Evolutionary conservation across 371 early-diverging fungal genomes (phyloP), one percentile per base, ranked within the genome.

Genomic region (Mucor indicus): DNA sequence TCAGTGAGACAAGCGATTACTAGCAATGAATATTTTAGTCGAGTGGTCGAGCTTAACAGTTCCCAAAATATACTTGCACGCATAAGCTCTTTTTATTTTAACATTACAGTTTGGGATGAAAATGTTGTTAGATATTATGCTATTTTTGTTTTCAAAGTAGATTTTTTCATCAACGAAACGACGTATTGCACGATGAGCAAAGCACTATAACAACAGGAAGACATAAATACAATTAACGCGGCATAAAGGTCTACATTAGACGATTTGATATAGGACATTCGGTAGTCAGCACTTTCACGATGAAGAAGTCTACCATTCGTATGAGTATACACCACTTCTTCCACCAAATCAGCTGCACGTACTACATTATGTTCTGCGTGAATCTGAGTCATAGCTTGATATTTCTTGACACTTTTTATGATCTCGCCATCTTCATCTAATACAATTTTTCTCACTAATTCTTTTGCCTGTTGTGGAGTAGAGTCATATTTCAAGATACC

Each of bases 271-370:
- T 17, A 42, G 1, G 36, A 36, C 36, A 54, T 41, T 9, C 43
- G 36, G 1, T 23, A 12, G n/a, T 43, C 37, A 23, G 37, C 41
- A n/a, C 23, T 30, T 16, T 37, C 2, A 12, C 62, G 55, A 33
- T 65, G 64, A 12, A 41, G 40, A 5, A 70, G 21, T 7, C 38
- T 20, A 5, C 61, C 67, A 39, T 30, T 40, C 11, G 32, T 17
- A 19, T 44, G 24, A 8, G 58, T 40, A 50, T 53, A 67, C 0
- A 48, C 19, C 10, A 52, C 53, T 37, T 62, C 67, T 42, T 67
- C 62, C 10, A 62, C 44, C 7, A 58, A 7, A 45, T 67, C 57
- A 17, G 62, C 67, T 16, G 54, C 67, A 5, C 45, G 48, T 1
- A 15, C 13, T 7, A 50, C 45, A 23, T 48, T 56, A 38, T 32